Percentiles rank a stretch among this genome's conserved stretches.
These are phyloP conservation scores for Rugonectria rugulosa DNA, from an alignment of 2,329 filamentous ascomycete genomes.

Conservation along the genomic window DNA sequence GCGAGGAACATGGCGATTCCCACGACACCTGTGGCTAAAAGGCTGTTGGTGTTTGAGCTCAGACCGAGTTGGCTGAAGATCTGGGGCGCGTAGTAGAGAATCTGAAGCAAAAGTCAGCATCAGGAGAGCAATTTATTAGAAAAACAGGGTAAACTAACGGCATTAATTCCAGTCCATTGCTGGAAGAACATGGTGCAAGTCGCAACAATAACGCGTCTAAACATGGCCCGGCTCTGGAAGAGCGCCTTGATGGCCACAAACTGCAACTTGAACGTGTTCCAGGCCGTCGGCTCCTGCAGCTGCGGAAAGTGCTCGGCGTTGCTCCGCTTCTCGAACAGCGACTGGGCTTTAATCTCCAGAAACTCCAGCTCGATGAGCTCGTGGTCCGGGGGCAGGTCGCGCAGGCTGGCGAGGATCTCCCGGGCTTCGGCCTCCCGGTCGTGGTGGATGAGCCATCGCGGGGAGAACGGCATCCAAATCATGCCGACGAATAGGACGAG, in stretches of 20 bases:
- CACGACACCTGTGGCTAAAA: constrained; percentile 75
- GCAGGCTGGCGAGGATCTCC: constrained; percentile 67
- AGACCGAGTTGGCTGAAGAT: constrained; percentile 75
- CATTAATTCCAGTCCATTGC: constrained; percentile 57
- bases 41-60: constrained; percentile 55
- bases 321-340: constrained; percentile 77
- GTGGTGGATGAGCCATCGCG: constrained; percentile 78
- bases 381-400: constrained; percentile 67
- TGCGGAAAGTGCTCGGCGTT: constrained; percentile 73
- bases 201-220: constrained; percentile 70
- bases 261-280: constrained; percentile 73
- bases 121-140: background rate
- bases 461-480: constrained; percentile 81
- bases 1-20: constrained; percentile 75
- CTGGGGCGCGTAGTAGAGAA: constrained; percentile 72
- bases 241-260: constrained; percentile 72
- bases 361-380: constrained; percentile 78
- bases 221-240: constrained; percentile 71
- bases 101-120: constrained; percentile 13
- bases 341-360: constrained; percentile 83
- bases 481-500: constrained; percentile 73
- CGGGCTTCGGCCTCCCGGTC: constrained; percentile 73
- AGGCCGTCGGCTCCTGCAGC: constrained; percentile 63
- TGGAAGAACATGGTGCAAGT: constrained; percentile 70
- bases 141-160: constrained; percentile 45